Conservation (phyloP, 106 monocot genomes). For the Allium sativum region DNA sequence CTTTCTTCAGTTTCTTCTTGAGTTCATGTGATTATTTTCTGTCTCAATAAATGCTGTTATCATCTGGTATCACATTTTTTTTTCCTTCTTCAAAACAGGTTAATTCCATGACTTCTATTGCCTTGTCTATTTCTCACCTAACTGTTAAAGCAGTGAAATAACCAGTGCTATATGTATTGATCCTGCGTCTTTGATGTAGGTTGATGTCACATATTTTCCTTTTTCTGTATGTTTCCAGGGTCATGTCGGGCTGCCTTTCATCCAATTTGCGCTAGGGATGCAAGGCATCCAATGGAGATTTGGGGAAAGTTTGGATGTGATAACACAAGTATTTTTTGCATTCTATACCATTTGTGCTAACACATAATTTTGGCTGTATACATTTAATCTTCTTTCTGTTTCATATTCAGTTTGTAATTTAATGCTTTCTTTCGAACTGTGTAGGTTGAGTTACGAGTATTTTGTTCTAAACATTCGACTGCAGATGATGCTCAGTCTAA, state of each 20-base stretch:
- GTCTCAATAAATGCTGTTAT: no score
- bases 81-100: no score
- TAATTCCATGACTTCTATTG: no score
- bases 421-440: constrained; percentile 9
- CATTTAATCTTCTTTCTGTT: not conserved
- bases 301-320: constrained; percentile 80
- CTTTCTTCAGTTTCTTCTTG: no score
- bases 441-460: constrained; percentile 86
- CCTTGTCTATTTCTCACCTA: no score
- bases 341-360: not conserved
- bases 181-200: not conserved
- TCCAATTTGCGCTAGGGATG: constrained; percentile 83
- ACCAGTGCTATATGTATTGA: no score
- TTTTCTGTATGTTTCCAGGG: constrained; percentile 32
- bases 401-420: not conserved
- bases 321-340: constrained; percentile 36
- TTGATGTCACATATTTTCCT: not conserved
- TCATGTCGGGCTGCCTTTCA: constrained; percentile 74
- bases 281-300: constrained; percentile 84
- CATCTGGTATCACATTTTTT: no score
- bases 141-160: no score
- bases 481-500: constrained; percentile 9
- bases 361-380: not conserved
- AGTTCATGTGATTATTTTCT: no score
- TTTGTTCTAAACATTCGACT: constrained; percentile 79